Conservation (phyloP, 176 grass and related monocot species). For the Triticum aestivum region IWGSC_CS_RefSeq_v2.1 NC_057800.1:686977765-686978264, state of each 20-base stretch:
- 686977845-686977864: slow-evolving; percentile 56
- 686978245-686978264: not conserved
- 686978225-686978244: not conserved
- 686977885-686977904: slow-evolving; percentile 67
- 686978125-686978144: not conserved
- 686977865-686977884: slow-evolving; percentile 53
- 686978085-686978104: no score
- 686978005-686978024: not conserved
- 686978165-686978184: not conserved
- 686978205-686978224: not conserved
- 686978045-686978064: not conserved
- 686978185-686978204: not conserved
- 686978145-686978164: not conserved
- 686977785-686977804: slow-evolving; percentile 60
- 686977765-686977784: slow-evolving; percentile 63
- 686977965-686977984: not conserved
- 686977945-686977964: no score
- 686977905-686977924: slow-evolving; percentile 75
- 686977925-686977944: not conserved
- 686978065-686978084: no score
- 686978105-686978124: not conserved
- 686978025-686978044: not conserved
- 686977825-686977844: slow-evolving; percentile 74
- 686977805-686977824: slow-evolving; percentile 62
- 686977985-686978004: not conserved